These are phyloP conservation scores for Fusarium newnesense DNA, from an alignment of 2,329 filamentous ascomycete genomes.

Conservation along the genomic window DNA sequence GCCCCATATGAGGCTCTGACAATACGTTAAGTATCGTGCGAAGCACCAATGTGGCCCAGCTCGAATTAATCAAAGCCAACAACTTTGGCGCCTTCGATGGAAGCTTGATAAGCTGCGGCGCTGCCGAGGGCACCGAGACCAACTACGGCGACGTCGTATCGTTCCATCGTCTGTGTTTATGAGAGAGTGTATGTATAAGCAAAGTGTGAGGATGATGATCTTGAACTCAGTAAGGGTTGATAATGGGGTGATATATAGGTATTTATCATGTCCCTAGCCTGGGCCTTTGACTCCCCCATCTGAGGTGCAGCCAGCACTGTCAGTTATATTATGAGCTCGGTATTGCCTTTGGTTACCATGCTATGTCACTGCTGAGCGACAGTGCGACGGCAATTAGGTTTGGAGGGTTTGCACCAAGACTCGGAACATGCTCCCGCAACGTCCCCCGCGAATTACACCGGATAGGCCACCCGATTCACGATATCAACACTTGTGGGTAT, in stretches of 20 bases:
- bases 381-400: background rate
- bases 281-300: background rate
- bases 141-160: background rate
- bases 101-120: background rate
- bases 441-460: background rate
- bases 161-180: background rate
- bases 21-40: slow-evolving; percentile 28
- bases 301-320: background rate
- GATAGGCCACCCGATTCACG: background rate
- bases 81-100: background rate
- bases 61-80: background rate
- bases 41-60: background rate
- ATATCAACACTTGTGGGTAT: background rate
- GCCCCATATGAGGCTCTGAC: slow-evolving; percentile 26
- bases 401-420: background rate
- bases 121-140: background rate
- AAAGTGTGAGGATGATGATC: background rate
- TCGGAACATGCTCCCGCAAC: background rate
- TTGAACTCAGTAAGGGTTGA: background rate
- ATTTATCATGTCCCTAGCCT: background rate
- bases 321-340: background rate
- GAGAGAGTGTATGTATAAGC: background rate
- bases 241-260: background rate
- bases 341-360: background rate
- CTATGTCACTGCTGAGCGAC: background rate